phyloP scores from a whole-genome alignment of 805 yeast genomes.

The Priceomyces fermenticarens region DNA sequence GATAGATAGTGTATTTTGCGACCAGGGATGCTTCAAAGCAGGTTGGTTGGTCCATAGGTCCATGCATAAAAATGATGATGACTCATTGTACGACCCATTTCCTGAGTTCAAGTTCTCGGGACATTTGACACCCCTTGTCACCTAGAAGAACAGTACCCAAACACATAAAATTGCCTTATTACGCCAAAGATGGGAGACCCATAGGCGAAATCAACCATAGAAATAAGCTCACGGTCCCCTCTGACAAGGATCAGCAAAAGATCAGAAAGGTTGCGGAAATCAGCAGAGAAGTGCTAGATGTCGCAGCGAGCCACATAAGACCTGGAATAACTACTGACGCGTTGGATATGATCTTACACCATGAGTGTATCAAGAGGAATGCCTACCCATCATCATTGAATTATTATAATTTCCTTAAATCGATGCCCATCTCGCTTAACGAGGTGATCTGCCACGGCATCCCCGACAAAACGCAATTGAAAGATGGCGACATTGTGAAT shows the following conservation, averaged over 20 bases:
- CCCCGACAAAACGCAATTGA: conserved; percentile 81
- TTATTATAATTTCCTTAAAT: conserved; percentile 90
- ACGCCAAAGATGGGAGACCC: conserved; percentile 80
- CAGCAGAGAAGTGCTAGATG: conserved; percentile 87
- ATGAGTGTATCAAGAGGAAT: conserved; percentile 81
- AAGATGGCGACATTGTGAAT: conserved; percentile 94
- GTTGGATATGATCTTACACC: conserved; percentile 80
- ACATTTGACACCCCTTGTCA: conserved; percentile 71
- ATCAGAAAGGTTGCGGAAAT: conserved; percentile 72
- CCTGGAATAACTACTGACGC: conserved; percentile 95
- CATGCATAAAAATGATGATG: conserved; percentile 58
- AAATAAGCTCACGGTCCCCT: conserved; percentile 62
- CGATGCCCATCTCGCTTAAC: conserved; percentile 89
- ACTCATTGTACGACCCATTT: conserved; percentile 74
- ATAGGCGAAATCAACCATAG: conserved; percentile 70
- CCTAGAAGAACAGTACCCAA: conserved; percentile 72
- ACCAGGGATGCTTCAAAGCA: conserved; percentile 76
- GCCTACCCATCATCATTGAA: conserved; percentile 95
- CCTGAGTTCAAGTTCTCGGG: conserved; percentile 79
- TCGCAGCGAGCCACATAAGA: conserved; percentile 74
- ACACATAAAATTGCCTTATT: conserved; percentile 76
- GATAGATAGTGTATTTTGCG: conserved; percentile 65
- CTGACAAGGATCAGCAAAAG: conserved; percentile 66
- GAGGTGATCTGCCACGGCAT: conserved; percentile 97
- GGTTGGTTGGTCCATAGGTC: conserved; percentile 75